Evolutionary conservation across 192 early-diverging fungal species (phyloP), one percentile per base, ranked within the genome.

Genomic region (Hyaloraphidium curvatum): DNA sequence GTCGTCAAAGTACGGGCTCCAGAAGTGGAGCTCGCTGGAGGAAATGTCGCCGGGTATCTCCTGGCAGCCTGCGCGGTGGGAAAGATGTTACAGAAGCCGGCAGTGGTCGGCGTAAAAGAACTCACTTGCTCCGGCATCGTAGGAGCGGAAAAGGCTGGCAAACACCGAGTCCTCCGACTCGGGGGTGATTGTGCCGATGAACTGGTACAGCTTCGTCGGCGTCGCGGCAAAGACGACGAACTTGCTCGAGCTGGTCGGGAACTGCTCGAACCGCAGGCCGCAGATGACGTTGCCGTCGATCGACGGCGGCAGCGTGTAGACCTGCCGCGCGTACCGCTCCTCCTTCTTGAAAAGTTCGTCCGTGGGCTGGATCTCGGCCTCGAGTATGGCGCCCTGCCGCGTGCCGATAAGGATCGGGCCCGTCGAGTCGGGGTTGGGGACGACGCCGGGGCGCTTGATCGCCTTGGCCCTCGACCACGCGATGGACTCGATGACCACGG

Each of bases 151-250:
- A 37, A 97, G 59, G 3, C 62, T 60, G 28, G 77, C 80, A 68
- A 95, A 97, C 63, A 86, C 79, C 17, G 72, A 72, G 22, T 74
- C 75, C 22, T 72, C 70, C n/a, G n/a, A n/a, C n/a, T n/a, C n/a
- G n/a, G n/a, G n/a, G n/a, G n/a, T n/a, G n/a, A n/a, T n/a, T n/a
- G n/a, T 63, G 0, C 90, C 91, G 55, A 95, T 72, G 37, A 92
- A 83, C 58, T 93, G 90, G 61, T 97, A 97, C 17, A 97, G 68
- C n/a, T 82, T 76, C 0, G 74, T 87, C 0, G 84, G 73, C 0
- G 93, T 92, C 3, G 89, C 67, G 9, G 82, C 71, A 37, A 93
- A 62, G 1, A 95, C 78, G 27, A 86, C 69, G 56, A 86, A 86
- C 61, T 83, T 81, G 53, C 78, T 73, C n/a, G 70, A 52, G 21